Base-by-base conservation (phyloP, 495 filamentous ascomycete species). In the Hypoxylon perforatum region DNA sequence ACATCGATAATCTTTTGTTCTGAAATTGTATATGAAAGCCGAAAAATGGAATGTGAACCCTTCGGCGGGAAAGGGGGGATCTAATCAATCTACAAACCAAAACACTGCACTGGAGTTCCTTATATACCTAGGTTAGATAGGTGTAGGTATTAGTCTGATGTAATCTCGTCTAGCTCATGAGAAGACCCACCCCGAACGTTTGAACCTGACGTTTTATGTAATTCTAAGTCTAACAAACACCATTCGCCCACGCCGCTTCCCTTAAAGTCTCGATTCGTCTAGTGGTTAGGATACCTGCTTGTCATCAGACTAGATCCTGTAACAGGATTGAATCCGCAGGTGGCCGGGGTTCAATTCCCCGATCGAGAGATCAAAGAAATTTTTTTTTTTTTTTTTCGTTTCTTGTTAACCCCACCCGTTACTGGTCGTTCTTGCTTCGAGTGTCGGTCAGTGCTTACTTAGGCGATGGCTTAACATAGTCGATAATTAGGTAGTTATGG, bases 301-400 rank as follows among this genome's bases (percentile, higher is more conserved):
- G 63, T 65, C 56, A 65, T 55, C 25, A 19, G 12, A 22, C 33
- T 44, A 39, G 19, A 2, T 22, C 17, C n/a, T 12, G 6, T 21
- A 33, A 33, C 30, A 45, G 23, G 15, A 11, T n/a, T 1, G 23
- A 51, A 46, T 44, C 8, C 73, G 73, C 75, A 72, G 72, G 73
- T 76, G 73, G 72, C 72, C 73, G 75, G 75, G 75, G 75, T 77
- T 77, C 75, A 67, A 77, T 77, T 76, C 75, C 75, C 74, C 73
- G 69, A 73, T 73, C 67, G 72, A 67, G 75, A 76, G 73, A 11
- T 12, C 25, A 14, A 1, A 19, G 2, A 22, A 18, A 10, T 22
- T 57, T 23, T 48, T 39, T 55, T 28, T 47, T 7, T 35, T 61
- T 35, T 19, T 1, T 41, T 52, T 18, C 11, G 8, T 48, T 48